A percentile compares a stretch with the other conserved stretches of the same genome.
phyloP scores from a whole-genome alignment of 106 monocot species.

The Allium sativum region DNA sequence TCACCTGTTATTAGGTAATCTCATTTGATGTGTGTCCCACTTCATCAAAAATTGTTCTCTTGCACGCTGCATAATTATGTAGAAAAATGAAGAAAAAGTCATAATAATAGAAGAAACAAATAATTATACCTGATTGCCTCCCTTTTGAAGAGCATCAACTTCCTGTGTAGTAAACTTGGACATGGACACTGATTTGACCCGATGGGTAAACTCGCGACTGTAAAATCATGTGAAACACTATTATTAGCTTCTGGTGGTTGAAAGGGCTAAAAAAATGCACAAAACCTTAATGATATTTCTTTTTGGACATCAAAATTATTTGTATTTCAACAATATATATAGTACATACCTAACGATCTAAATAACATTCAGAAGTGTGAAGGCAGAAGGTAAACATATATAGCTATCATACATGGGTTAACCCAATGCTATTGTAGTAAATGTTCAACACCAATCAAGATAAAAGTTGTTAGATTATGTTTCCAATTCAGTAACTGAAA shows the following conservation, averaged over 20 bases:
- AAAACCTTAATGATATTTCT: background rate
- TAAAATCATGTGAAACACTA: background rate
- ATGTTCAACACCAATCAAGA: too few species aligned
- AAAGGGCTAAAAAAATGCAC: background rate
- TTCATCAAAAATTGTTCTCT: constrained; percentile 50
- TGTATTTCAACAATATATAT: too few species aligned
- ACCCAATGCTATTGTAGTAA: too few species aligned
- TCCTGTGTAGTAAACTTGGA: constrained; percentile 74
- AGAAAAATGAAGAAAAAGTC: background rate
- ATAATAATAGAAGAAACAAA: background rate
- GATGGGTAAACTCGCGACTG: constrained; percentile 90
- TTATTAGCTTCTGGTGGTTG: too few species aligned
- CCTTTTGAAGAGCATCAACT: constrained; percentile 75
- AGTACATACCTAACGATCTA: too few species aligned
- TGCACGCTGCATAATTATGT: constrained; percentile 38
- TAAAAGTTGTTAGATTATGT: too few species aligned
- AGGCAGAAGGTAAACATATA: too few species aligned
- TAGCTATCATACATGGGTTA: too few species aligned
- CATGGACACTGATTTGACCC: constrained; percentile 92
- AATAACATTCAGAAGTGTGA: too few species aligned
- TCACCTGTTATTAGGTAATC: constrained; percentile 65
- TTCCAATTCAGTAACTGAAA: too few species aligned
- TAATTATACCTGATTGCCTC: constrained; percentile 57
- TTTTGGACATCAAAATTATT: too few species aligned
- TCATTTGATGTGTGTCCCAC: constrained; percentile 39